These are phyloP conservation scores for Teratosphaeria destructans DNA, from an alignment of 2,329 filamentous ascomycete genomes.

Conservation along the genomic window DNA sequence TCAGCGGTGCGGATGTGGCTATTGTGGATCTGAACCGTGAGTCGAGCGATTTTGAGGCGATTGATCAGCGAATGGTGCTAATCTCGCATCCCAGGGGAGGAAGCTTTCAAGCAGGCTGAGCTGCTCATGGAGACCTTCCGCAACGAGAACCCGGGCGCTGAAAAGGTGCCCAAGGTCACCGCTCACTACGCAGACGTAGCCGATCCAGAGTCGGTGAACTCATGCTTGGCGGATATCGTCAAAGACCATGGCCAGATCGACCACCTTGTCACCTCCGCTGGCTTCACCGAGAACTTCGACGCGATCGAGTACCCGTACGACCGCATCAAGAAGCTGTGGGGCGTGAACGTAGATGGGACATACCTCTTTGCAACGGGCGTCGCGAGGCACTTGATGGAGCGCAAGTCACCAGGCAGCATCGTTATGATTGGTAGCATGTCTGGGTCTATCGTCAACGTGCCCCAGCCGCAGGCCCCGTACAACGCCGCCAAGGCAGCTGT, in stretches of 20 bases:
- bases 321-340: conserved; percentile 86
- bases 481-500: conserved; percentile 90
- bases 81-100: conserved; percentile 52
- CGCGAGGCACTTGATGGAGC: conserved; percentile 78
- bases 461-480: conserved; percentile 86
- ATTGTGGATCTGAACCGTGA: conserved; percentile 88
- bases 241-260: conserved; percentile 68
- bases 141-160: conserved; percentile 66
- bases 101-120: conserved; percentile 67
- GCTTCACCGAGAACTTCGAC: conserved; percentile 92
- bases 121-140: conserved; percentile 66
- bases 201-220: conserved; percentile 65
- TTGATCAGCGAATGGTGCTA: not conserved
- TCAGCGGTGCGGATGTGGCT: conserved; percentile 78
- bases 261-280: conserved; percentile 88
- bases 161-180: conserved; percentile 69
- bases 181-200: conserved; percentile 86
- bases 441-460: conserved; percentile 85
- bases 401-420: conserved; percentile 70
- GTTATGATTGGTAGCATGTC: conserved; percentile 96
- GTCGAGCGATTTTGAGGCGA: conserved; percentile 21
- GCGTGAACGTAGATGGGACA: conserved; percentile 85
- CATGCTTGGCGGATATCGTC: conserved; percentile 60
- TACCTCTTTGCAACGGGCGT: conserved; percentile 79
- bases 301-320: conserved; percentile 85